Evolutionary conservation across 2,329 filamentous ascomycete species (phyloP).

Genomic region (Microcyclospora tardicrescens): DNA sequence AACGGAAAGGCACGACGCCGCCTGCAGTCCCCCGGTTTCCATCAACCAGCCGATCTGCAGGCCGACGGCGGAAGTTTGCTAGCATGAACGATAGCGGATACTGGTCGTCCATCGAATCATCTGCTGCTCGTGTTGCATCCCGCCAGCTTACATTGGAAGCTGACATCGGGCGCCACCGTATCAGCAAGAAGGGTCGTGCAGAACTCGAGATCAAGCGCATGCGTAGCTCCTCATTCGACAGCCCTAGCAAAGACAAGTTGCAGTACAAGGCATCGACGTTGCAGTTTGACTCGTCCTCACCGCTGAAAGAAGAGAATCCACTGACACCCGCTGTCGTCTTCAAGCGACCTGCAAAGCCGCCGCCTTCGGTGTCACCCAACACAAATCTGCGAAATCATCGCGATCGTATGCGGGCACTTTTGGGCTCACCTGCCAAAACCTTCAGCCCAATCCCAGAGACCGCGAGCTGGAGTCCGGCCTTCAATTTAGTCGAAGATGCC

Average conservation of each 20-base stretch:
- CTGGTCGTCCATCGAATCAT: conserved; percentile 91
- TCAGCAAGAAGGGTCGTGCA: conserved; percentile 56
- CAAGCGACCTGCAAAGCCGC: conserved; percentile 51
- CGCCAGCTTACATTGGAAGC: conserved; percentile 59
- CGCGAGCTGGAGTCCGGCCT: conserved; percentile 52
- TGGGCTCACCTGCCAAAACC: conserved; percentile 60
- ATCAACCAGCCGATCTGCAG: conserved; percentile 49
- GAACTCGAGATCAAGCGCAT: conserved; percentile 93
- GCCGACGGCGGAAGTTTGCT: conserved; percentile 63
- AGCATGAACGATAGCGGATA: conserved; percentile 91
- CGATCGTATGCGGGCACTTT: conserved; percentile 65
- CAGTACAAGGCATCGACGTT: conserved; percentile 34
- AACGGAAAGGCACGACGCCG: conserved; percentile 63
- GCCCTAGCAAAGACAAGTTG: conserved; percentile 55
- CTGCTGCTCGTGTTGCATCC: conserved; percentile 55
- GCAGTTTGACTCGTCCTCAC: conserved; percentile 26
- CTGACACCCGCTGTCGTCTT: conserved; percentile 77
- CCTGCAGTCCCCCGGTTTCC: conserved; percentile 52
- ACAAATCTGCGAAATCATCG: conserved; percentile 85
- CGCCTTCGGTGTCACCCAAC: conserved; percentile 76
- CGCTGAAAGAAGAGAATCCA: conserved; percentile 36
- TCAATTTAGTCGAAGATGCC: conserved; percentile 52
- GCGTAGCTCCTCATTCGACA: conserved; percentile 84
- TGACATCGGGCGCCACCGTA: conserved; percentile 6
- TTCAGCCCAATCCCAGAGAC: conserved; percentile 39